phyloP scores from a whole-genome alignment of 139 green algal species.

The Diplosphaera chodatii region DNA sequence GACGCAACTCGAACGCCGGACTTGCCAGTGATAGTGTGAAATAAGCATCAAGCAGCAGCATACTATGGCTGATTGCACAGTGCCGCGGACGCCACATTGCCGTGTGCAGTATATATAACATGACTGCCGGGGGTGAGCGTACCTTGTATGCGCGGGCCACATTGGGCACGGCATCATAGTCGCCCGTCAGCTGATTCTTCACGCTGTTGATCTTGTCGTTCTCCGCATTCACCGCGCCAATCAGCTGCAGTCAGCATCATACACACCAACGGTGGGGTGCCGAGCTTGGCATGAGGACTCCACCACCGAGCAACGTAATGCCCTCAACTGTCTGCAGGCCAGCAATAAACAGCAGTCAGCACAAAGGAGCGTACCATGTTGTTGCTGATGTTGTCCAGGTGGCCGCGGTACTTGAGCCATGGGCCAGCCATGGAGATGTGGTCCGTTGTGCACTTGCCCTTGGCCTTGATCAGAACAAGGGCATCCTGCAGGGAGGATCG shows the following conservation, averaged over 20 bases:
- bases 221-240: slow-evolving; percentile 86
- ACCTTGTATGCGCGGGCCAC: slow-evolving; percentile 78
- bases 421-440: slow-evolving; percentile 96
- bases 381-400: slow-evolving; percentile 98
- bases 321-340: no score
- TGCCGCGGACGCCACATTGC: no score
- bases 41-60: no score
- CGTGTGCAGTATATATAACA: no score
- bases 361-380: slow-evolving; percentile 62
- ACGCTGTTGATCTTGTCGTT: slow-evolving; percentile 79
- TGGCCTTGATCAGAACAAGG: slow-evolving; percentile 51
- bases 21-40: no score
- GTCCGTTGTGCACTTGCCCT: slow-evolving; percentile 98
- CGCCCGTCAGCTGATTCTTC: slow-evolving; percentile 54
- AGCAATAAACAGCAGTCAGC: neutral
- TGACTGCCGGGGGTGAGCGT: no score
- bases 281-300: no score
- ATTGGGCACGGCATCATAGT: slow-evolving; percentile 60
- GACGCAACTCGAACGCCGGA: no score
- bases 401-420: slow-evolving; percentile 95
- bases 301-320: no score
- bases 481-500: slow-evolving; percentile 7
- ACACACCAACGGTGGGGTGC: no score
- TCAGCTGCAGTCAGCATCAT: no score
- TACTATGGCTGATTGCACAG: no score